Conservation (phyloP, 768 basidiomycete species). For the Lactifluus rugatus region DNA sequence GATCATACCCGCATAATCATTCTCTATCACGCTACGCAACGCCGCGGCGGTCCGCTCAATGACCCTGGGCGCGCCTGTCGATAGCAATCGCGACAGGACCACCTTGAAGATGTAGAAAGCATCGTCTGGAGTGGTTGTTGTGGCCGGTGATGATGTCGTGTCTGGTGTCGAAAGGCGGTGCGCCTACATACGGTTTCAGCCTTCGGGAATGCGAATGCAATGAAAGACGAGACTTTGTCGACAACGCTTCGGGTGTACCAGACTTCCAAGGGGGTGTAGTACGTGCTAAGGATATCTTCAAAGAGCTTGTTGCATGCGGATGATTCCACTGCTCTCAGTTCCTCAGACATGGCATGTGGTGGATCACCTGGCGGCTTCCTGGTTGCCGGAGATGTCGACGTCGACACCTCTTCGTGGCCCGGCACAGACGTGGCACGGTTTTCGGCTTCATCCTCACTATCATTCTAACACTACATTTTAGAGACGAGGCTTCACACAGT, state of each 20-base stretch:
- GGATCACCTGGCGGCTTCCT: not conserved
- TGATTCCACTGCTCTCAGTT: constrained; percentile 31
- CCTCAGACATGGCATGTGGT: constrained; percentile 6
- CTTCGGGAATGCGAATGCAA: not conserved
- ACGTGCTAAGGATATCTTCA: constrained; percentile 54
- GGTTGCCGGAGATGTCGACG: not conserved
- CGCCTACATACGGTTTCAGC: constrained; percentile 44
- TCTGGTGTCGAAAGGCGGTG: constrained; percentile 78
- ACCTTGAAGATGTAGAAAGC: constrained; percentile 92
- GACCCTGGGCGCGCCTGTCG: constrained; percentile 57
- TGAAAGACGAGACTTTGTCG: constrained; percentile 55
- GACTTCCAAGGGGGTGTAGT: constrained; percentile 81
- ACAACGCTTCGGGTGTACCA: constrained; percentile 86
- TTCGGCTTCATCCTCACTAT: constrained; percentile 1
- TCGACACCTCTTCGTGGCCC: not conserved
- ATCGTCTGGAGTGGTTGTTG: constrained; percentile 82
- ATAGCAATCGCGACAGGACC: constrained; percentile 66
- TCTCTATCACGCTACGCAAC: constrained; percentile 68
- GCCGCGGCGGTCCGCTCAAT: constrained; percentile 51
- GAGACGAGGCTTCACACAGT: not conserved
- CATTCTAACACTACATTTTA: not conserved
- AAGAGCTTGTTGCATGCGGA: constrained; percentile 52
- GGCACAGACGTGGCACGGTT: not conserved
- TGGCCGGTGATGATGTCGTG: constrained; percentile 46
- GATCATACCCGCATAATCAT: constrained; percentile 72